Percentiles rank a stretch among this genome's conserved stretches.
Conservation (phyloP, 495 filamentous ascomycete genomes). For the Pseudotulostoma volvatum region DNA sequence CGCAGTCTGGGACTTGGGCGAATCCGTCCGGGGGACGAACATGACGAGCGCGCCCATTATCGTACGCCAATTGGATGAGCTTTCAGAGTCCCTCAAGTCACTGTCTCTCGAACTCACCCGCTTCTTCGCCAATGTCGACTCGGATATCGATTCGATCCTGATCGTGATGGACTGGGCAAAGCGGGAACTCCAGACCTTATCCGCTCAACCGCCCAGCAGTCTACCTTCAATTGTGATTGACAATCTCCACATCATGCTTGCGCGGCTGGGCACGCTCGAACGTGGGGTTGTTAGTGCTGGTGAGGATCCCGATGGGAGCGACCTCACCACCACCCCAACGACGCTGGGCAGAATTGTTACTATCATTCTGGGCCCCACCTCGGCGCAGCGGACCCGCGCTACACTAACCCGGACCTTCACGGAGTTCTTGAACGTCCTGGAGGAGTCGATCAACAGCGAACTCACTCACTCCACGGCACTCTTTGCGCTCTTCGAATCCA, state of each 20-base stretch:
- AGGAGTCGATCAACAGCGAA: constrained; percentile 75
- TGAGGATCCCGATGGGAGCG: constrained; percentile 28
- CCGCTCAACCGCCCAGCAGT: constrained; percentile 33
- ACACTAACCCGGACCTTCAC: constrained; percentile 75
- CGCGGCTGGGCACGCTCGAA: constrained; percentile 52
- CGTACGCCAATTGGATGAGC: constrained; percentile 62
- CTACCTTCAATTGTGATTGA: constrained; percentile 51
- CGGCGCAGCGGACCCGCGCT: constrained; percentile 57
- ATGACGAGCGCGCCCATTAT: constrained; percentile 79
- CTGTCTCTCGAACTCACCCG: constrained; percentile 66
- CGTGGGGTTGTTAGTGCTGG: constrained; percentile 7
- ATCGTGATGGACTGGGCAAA: constrained; percentile 92
- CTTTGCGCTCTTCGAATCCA: constrained; percentile 69
- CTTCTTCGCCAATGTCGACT: constrained; percentile 84
- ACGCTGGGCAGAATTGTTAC: constrained; percentile 46
- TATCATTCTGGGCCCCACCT: constrained; percentile 60
- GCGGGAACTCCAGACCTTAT: constrained; percentile 52
- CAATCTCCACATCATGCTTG: constrained; percentile 65
- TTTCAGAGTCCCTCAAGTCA: constrained; percentile 67
- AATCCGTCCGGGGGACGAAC: constrained; percentile 73
- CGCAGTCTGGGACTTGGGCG: constrained; percentile 82
- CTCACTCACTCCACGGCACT: constrained; percentile 58
- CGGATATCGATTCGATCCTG: constrained; percentile 78
- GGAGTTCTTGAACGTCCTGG: constrained; percentile 71
- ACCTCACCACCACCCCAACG: constrained; percentile 36